A percentile compares a stretch with the other conserved stretches of the same genome.
These are phyloP conservation scores for Eucalyptus polybractea DNA, from an alignment of 345 rosid species.

Conservation along the genomic window DNA sequence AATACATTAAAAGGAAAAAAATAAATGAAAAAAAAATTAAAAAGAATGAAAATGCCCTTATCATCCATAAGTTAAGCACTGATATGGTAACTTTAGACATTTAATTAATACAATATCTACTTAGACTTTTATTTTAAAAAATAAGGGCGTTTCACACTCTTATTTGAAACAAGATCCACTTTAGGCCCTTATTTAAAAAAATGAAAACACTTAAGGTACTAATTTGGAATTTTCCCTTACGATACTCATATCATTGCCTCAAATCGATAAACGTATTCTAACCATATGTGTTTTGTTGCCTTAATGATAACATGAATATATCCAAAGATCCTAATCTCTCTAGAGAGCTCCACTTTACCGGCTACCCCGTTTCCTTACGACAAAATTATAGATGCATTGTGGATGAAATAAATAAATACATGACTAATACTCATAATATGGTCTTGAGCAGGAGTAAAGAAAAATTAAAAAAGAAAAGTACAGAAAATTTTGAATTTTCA, in stretches of 20 bases:
- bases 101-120: no score
- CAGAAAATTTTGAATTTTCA: not conserved
- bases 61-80: fast-evolving
- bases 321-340: not conserved
- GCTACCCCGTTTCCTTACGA: not conserved
- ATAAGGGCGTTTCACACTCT: fast-evolving
- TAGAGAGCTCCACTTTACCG: not conserved
- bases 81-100: fast-evolving
- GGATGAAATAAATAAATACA: not conserved
- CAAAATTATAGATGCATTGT: not conserved
- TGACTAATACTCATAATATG: not conserved
- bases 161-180: fast-evolving
- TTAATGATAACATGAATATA: not conserved
- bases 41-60: no score
- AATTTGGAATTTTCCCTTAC: fast-evolving
- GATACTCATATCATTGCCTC: not conserved
- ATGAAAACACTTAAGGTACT: fast-evolving
- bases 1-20: no score
- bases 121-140: no score
- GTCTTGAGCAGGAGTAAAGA: not conserved
- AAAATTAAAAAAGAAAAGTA: not conserved
- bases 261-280: not conserved
- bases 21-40: no score
- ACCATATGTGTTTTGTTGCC: not conserved
- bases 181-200: no score